Evolutionary conservation across 2,329 filamentous ascomycete genomes (phyloP).

Genomic region (Cladophialophora exuberans): DNA sequence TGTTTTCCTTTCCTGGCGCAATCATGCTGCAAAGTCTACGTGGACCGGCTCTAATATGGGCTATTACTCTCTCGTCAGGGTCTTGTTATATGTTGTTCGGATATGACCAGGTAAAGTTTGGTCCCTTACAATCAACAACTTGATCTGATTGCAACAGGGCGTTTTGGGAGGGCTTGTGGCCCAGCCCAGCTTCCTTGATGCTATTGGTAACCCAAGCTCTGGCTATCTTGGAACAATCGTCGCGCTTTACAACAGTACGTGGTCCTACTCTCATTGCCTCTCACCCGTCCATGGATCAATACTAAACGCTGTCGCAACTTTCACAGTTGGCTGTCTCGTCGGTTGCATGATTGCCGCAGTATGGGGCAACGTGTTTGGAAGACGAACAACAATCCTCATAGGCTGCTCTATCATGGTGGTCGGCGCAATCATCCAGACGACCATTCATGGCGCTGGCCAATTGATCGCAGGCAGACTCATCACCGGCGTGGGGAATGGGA

Average conservation of each 20-base stretch:
- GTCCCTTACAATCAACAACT: too few species aligned
- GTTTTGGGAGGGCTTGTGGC: conserved; percentile 54
- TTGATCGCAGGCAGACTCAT: conserved; percentile 19
- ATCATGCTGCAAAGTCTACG: conserved; percentile 9
- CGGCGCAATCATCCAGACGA: conserved; percentile 44
- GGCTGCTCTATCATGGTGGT: conserved; percentile 57
- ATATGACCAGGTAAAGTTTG: conserved; percentile 36
- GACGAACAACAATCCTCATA: conserved; percentile 56
- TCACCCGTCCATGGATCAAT: neutral
- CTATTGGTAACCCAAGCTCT: conserved; percentile 36
- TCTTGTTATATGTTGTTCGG: conserved; percentile 35
- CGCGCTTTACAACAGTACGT: conserved; percentile 37
- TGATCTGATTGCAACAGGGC: too few species aligned
- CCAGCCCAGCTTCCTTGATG: conserved; percentile 49
- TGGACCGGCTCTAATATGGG: conserved; percentile 18
- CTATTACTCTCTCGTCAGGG: conserved; percentile 23
- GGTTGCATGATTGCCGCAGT: conserved; percentile 43
- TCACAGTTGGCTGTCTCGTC: conserved; percentile 47
- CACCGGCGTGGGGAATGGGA: conserved; percentile 13
- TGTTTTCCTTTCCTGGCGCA: neutral
- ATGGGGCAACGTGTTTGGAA: conserved; percentile 41
- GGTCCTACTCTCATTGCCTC: neutral
- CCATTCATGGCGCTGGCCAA: conserved; percentile 32
- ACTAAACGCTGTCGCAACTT: conserved; percentile 36
- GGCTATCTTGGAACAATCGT: conserved; percentile 54